Base-by-base conservation (phyloP, 148 eudicot genomes). In the Camellia granthamiana region DNA sequence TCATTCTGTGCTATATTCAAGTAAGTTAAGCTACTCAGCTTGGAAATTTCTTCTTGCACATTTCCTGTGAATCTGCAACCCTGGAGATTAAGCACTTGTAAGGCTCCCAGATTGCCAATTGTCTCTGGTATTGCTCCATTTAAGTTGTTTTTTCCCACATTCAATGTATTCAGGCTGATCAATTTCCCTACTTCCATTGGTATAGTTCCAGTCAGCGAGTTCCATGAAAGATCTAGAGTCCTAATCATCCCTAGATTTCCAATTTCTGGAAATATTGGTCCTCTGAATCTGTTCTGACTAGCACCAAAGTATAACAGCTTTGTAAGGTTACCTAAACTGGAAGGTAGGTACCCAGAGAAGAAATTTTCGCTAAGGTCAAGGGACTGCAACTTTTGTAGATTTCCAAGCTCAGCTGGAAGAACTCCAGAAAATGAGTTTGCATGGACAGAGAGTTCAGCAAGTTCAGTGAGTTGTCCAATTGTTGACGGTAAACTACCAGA, bases 401-500 rank as follows among this genome's bases (percentile, higher is more conserved):
- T 81, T 61, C 97, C 99, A 23, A 95, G 74, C 84, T 92, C 91
- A 44, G 74, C n/a, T 5, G 99, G 99, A 79, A 95, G 90, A 78
- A 84, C 78, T 13, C 97, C 97, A 59, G 86, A 86, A 79, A 95
- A 92, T 13, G 85, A 82, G 82, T 92, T 95, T 41, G 74, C 85
- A 71, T 72, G 85, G 54, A 92, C 71, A 0, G 99, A 95, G 67
- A 95, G 88, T 84, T 95, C 99, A 11, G 67, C 54, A 51, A 95
- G 91, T 62, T 88, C 86, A 58, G 58, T 78, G 9, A 95, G 88
- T 61, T 84, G 81, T 63, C 98, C 93, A 82, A 95, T 86, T 74
- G 88, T 81, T 51, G 95, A 76, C 52, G 99, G 97, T 80, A 95
- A 76, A 67, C 47, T 80, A 38, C 97, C 97, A 14, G 95, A 90